These are phyloP conservation scores for Saturnispora dispora DNA, from an alignment of 805 yeast genomes.

Conservation along the genomic window DNA sequence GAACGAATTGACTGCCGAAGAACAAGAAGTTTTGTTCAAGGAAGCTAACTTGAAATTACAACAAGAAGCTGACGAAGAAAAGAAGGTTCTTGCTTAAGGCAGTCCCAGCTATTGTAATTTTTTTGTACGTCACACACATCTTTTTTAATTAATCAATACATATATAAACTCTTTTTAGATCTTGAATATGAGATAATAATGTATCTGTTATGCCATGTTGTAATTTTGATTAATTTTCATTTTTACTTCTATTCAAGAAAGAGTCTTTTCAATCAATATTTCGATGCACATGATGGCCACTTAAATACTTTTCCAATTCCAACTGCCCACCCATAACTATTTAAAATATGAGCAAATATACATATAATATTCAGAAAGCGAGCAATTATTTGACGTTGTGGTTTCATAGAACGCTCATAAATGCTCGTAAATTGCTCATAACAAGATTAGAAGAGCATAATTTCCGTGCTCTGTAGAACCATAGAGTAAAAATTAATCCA, in stretches of 20 bases:
- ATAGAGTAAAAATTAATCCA: too few relatives aligned
- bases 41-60: constrained; percentile 20
- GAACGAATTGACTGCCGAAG: constrained; percentile 38
- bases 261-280: too few relatives aligned
- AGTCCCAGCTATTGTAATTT: neutral
- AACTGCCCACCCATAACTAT: neutral
- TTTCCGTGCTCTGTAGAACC: too few relatives aligned
- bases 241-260: too few relatives aligned
- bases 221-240: too few relatives aligned
- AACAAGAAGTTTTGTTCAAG: constrained; percentile 40
- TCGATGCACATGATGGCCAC: neutral
- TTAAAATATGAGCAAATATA: neutral
- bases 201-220: neutral
- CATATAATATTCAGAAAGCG: neutral
- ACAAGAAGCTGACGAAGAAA: constrained; percentile 1
- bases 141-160: neutral
- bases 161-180: neutral
- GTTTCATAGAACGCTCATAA: neutral
- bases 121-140: neutral
- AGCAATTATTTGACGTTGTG: neutral
- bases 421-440: neutral
- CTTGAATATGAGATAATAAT: neutral
- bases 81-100: neutral
- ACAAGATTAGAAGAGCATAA: too few relatives aligned
- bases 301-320: neutral